Evolutionary conservation across 164 flowering plant species (phyloP), one percentile per base, ranked within the genome.

Genomic region (Taxillus chinensis): DNA sequence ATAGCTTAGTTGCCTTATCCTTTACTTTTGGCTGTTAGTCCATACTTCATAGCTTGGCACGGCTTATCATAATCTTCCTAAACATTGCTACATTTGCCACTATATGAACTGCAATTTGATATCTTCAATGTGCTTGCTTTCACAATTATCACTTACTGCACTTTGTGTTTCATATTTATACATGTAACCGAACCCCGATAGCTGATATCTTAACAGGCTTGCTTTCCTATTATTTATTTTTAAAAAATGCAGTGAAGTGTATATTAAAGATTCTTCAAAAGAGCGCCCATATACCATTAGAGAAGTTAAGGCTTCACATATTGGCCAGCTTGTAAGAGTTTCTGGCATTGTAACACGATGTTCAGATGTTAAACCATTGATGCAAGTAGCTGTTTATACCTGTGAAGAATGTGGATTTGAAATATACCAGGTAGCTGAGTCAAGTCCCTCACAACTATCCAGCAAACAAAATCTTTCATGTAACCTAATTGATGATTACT

Each of bases 371-470:
- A 95, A 95, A 73, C 99, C 99, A 6, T 74, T 95, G 75, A 89
- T 95, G 98, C 84, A 89, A 69, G 99, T 95, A 7, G 96, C 97
- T 65, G 96, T 95, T 1, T 95, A 95, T 63, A 95, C 99, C 50
- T 95, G 99, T 65, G 99, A 95, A 75, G 96, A 89, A 37, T 95
- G 99, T 67, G 98, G 99, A 52, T 87, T 87, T 78, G 99, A 95
- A 75, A 91, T 95, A 62, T 95, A 95, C 77, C 98, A 91, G 99
- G 99, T 91, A 70, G 57, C 3, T 52, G 37, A 11, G 4, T 37
- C 41, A 2, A n/a, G 3, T 13, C 3, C 3, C 4, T 17, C 40
- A 7, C 9, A 5, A 52, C 37, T 50, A 45, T 0, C 27, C 27
- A 8, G 50, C 46, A 42, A 5, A 49, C 10, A 50, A 37, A 17